A percentile compares a stretch with the other conserved stretches of the same genome.
Conservation (phyloP, 23 red algal species). For the Chondrus crispus region DNA sequence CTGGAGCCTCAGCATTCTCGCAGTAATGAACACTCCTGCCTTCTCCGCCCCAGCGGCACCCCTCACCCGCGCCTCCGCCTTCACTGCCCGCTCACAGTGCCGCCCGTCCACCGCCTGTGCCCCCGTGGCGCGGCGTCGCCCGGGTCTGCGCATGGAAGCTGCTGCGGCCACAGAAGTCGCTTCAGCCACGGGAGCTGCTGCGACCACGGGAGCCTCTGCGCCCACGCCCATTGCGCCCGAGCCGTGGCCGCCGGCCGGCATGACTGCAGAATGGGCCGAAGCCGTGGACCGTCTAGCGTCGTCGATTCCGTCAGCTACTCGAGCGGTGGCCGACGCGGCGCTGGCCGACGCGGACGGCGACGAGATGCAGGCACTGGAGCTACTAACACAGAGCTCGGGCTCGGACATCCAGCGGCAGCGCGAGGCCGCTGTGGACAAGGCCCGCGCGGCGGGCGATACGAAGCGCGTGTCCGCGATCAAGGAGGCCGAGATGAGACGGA, state of each 20-base stretch:
- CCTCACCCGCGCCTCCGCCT: no score
- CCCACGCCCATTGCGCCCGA: no score
- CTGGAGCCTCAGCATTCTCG: no score
- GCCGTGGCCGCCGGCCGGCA: constrained; percentile 38
- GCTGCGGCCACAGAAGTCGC: no score
- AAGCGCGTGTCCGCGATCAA: constrained; percentile 56
- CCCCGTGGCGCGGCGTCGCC: no score
- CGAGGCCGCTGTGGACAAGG: constrained; percentile 37
- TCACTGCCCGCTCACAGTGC: no score
- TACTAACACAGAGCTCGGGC: neutral
- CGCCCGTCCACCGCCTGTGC: no score
- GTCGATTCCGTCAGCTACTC: neutral
- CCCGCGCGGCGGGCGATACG: constrained; percentile 25
- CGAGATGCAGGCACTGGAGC: constrained; percentile 19
- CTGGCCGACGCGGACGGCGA: constrained; percentile 39
- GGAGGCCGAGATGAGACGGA: constrained; percentile 65
- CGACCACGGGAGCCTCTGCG: no score
- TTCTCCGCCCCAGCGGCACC: no score
- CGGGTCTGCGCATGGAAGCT: no score
- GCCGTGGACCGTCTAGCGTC: constrained; percentile 35
- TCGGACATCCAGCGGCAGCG: constrained; percentile 37
- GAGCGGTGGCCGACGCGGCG: neutral
- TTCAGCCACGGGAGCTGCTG: no score
- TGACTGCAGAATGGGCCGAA: constrained; percentile 63
- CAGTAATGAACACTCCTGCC: no score